phyloP scores from a whole-genome alignment of 345 rosid genomes.

The Cardamine occulta region DNA sequence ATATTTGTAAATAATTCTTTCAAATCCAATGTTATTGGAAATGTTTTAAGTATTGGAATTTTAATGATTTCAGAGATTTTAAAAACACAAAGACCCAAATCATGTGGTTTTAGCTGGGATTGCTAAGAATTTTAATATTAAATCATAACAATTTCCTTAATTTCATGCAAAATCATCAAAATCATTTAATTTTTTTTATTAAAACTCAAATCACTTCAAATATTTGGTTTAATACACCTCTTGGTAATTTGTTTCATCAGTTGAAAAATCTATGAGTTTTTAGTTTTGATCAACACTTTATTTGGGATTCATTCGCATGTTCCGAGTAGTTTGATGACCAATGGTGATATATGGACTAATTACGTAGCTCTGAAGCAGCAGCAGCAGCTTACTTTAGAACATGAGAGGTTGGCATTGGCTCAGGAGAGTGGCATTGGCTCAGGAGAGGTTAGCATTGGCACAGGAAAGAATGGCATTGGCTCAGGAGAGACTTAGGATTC shows the following conservation, averaged over 20 bases:
- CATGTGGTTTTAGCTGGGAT: too few species aligned
- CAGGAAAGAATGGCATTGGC: conserved; percentile 48
- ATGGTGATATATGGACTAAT: conserved; percentile 67
- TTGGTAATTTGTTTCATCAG: background rate
- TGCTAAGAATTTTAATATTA: too few species aligned
- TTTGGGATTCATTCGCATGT: conserved; percentile 48
- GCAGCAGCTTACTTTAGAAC: conserved; percentile 65
- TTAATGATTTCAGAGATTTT: too few species aligned
- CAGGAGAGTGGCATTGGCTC: conserved; percentile 62
- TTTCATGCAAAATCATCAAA: too few species aligned
- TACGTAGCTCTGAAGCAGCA: conserved; percentile 74
- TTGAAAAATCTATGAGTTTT: background rate
- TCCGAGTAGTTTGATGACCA: conserved; percentile 71
- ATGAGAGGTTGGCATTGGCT: conserved; percentile 63
- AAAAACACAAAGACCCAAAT: too few species aligned
- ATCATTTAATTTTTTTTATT: too few species aligned
- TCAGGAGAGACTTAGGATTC: conserved; percentile 70
- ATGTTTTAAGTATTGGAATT: too few species aligned
- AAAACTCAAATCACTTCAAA: background rate
- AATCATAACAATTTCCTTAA: too few species aligned
- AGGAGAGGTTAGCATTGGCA: conserved; percentile 53
- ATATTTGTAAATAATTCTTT: too few species aligned
- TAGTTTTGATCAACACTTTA: background rate
- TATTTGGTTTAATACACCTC: background rate
- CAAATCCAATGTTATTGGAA: too few species aligned